Evolutionary conservation across 1,284 basidiomycete genomes (phyloP), one percentile per base, ranked within the genome.

Genomic region (Fistulinella staudtii): DNA sequence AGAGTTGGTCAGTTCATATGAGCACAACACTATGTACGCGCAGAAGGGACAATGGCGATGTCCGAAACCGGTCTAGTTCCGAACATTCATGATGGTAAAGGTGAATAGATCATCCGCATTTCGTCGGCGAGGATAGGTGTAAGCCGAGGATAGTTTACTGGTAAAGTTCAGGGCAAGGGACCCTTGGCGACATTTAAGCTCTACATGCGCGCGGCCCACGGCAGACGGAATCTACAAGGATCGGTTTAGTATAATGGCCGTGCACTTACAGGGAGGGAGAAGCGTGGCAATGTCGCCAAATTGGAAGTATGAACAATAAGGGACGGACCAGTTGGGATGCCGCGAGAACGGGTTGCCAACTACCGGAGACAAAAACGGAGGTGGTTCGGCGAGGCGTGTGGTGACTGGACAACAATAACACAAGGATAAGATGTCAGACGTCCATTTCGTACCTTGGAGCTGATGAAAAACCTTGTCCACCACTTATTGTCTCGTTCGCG

Each of bases 51-150:
- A 66, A 63, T 60, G 64, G 31, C 37, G 53, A 63, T 50, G 52
- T 64, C 64, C 60, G 64, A 66, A 65, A 63, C 64, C 60, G 63
- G 61, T 53, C 53, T 65, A 66, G 60, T 50, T 60, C 61, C 62
- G 61, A 51, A 46, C 40, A 37, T 18, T 44, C 37, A 46, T 40
- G 47, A 37, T 23, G 39, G 31, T 29, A 41, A 42, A 45, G 42
- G 39, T 48, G 43, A 38, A 54, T 46, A 41, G 53, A 63, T 58
- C 45, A 42, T 37, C 41, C 47, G 46, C 31, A 44, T 50, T 42
- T 41, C 39, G 50, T 44, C 44, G 51, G 56, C 45, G 24, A 50
- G 25, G 40, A 45, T 33, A 31, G 13, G 9, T 41, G 46, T 24
- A 39, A 43, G 36, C 45, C 37, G 46, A 31, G 36, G 22, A 24